These are phyloP conservation scores for Xylaria sp. DNA, from an alignment of 2,329 filamentous ascomycete species.

Conservation along the genomic window DNA sequence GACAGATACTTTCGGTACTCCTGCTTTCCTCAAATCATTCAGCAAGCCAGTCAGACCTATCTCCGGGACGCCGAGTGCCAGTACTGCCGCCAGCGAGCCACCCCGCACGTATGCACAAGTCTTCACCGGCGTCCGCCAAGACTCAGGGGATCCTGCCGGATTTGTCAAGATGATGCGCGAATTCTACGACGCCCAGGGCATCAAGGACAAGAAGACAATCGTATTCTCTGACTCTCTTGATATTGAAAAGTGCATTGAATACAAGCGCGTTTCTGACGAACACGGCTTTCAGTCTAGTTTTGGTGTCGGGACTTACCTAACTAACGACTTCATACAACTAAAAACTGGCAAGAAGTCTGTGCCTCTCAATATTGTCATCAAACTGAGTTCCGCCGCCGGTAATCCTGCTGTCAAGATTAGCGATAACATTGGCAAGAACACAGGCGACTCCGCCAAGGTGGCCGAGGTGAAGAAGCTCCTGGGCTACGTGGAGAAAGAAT, in stretches of 20 bases:
- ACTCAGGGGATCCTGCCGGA: conserved; percentile 84
- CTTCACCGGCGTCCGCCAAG: conserved; percentile 87
- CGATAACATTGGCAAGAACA: conserved; percentile 94
- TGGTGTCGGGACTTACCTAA: conserved; percentile 94
- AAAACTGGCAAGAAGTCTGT: conserved; percentile 83
- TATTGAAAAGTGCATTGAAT: conserved; percentile 89
- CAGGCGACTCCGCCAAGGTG: conserved; percentile 83
- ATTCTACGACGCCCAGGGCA: conserved; percentile 81
- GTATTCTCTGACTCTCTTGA: conserved; percentile 97
- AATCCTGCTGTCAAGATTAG: conserved; percentile 91
- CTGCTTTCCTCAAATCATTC: conserved; percentile 87
- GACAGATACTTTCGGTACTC: conserved; percentile 96
- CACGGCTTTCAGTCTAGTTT: conserved; percentile 88
- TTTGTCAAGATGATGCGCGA: conserved; percentile 82
- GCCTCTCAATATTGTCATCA: conserved; percentile 97
- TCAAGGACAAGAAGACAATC: conserved; percentile 84
- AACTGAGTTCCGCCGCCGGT: conserved; percentile 86
- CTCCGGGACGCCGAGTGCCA: conserved; percentile 52
- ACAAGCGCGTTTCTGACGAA: conserved; percentile 84
- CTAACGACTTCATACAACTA: conserved; percentile 87
- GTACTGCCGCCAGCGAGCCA: conserved; percentile 53
- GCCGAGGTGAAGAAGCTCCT: conserved; percentile 84
- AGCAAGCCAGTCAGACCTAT: conserved; percentile 68
- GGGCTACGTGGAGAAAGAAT: conserved; percentile 86
- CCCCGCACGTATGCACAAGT: conserved; percentile 79